Base-by-base conservation (phyloP, 352 stramenopile species). In the Globisporangium camurandrum region DNA sequence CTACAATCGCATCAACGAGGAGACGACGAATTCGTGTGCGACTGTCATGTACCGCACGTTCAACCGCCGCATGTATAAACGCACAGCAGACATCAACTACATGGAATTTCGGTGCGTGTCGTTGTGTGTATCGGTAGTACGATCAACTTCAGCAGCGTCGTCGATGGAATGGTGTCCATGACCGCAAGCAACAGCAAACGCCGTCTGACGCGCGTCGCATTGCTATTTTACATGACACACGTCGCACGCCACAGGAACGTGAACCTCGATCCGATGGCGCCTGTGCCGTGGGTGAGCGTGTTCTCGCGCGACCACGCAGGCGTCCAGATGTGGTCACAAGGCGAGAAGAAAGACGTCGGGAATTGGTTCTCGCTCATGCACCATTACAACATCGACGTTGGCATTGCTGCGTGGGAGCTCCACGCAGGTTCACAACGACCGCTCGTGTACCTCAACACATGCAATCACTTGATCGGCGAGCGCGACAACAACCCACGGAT, bases 321-420 rank as follows among this genome's bases (percentile, higher is more conserved):
- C 51, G 74, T 76, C 27, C 83, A 93, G 61, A 62, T 73, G 46
- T 93, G 83, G 83, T 62, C 80, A n/a, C 79, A 91, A 52, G 83
- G 83, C 46, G 80, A 80, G 51, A 93, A 93, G 61, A 72, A 67
- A 61, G 68, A 92, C 58, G 63, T 93, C 34, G 73, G 72, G 55
- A 80, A 72, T 46, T 93, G 83, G 83, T 93, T 93, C 66, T 93
- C 83, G 19, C 76, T 93, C 64, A 93, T 93, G 83, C 75, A 93
- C 60, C 83, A 93, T 66, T 92, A 93, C 62, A 51, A 70, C 23
- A 64, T 58, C 1, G 80, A 93, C 30, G 56, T 89, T 26, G 22
- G 52, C 31, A 62, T 65, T 50, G 48, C 46, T 11, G 63, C 75
- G 27, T 93, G 83, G 83, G 51, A 64, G 39, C 37, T 71, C 34